Evolutionary conservation across 768 basidiomycete genomes (phyloP).

Genomic region (Tricholoma sp.): DNA sequence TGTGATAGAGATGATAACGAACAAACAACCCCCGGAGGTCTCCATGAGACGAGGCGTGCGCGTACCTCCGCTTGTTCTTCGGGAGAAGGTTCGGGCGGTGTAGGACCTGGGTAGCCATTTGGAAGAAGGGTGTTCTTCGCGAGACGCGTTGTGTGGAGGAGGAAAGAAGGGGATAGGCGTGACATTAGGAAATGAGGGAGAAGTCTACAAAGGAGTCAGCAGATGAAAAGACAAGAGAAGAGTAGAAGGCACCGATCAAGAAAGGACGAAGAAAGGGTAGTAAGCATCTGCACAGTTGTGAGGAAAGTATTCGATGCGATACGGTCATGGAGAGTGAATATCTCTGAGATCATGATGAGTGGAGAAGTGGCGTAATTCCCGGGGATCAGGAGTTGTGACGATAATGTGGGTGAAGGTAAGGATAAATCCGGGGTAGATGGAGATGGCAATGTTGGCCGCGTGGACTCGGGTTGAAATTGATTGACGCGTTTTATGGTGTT

Average conservation of each 20-base stretch:
- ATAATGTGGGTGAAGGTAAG: conserved; percentile 18
- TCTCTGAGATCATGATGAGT: conserved; percentile 42
- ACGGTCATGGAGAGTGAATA: conserved; percentile 45
- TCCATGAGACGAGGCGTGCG: conserved; percentile 34
- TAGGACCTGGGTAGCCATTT: conserved; percentile 77
- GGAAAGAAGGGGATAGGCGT: conserved; percentile 43
- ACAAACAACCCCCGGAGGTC: conserved; percentile 32
- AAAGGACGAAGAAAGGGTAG: conserved; percentile 45
- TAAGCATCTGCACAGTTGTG: conserved; percentile 41
- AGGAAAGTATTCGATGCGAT: conserved; percentile 43
- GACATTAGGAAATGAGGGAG: conserved; percentile 63
- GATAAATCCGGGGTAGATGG: conserved; percentile 18
- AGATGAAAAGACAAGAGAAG: background rate
- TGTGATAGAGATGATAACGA: conserved; percentile 8
- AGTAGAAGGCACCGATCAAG: conserved; percentile 46
- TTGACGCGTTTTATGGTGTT: conserved; percentile 66
- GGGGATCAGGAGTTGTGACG: conserved; percentile 3
- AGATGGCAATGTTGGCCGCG: conserved; percentile 6
- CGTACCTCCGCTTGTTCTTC: conserved; percentile 70
- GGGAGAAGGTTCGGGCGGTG: conserved; percentile 66
- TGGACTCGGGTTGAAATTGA: conserved; percentile 22
- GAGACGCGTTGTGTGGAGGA: conserved; percentile 48
- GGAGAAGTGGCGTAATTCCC: conserved; percentile 36
- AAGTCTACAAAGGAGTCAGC: conserved; percentile 36
- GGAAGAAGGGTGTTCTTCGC: conserved; percentile 80